Conservation (phyloP, 768 basidiomycete species). For the Tulasnella sp. region DNA sequence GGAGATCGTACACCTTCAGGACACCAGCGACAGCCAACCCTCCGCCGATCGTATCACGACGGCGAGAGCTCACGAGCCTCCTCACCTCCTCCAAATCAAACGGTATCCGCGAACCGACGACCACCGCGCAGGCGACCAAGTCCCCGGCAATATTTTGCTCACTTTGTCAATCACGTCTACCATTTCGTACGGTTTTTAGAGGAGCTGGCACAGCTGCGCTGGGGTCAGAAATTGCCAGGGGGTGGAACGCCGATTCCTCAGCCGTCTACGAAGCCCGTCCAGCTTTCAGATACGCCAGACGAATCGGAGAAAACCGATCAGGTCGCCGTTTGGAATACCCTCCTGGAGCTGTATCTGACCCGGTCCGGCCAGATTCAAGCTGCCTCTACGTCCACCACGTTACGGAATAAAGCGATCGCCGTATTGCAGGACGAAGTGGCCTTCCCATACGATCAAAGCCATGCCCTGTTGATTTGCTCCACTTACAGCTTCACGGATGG, state of each 20-base stretch:
- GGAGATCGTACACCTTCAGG: not conserved
- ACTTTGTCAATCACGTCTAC: conserved; percentile 84
- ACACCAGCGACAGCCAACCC: conserved; percentile 6
- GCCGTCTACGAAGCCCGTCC: conserved; percentile 28
- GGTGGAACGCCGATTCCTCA: conserved; percentile 29
- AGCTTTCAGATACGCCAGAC: conserved; percentile 38
- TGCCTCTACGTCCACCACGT: conserved; percentile 33
- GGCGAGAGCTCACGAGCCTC: conserved; percentile 35
- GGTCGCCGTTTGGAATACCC: conserved; percentile 88
- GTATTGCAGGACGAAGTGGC: conserved; percentile 53
- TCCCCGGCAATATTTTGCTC: conserved; percentile 83
- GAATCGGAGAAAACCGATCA: conserved; percentile 63
- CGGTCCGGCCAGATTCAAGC: conserved; percentile 38
- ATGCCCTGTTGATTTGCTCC: conserved; percentile 93
- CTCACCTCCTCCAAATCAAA: conserved; percentile 22
- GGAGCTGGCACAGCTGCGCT: conserved; percentile 71
- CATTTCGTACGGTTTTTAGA: conserved; percentile 87
- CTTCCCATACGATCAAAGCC: conserved; percentile 78
- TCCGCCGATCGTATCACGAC: conserved; percentile 27
- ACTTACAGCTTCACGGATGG: conserved; percentile 77
- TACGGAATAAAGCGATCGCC: conserved; percentile 65
- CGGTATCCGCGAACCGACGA: conserved; percentile 19
- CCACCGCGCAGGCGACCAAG: conserved; percentile 58
- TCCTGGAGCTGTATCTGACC: conserved; percentile 87
- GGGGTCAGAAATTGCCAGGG: conserved; percentile 61